Conservation (phyloP, 2,329 filamentous ascomycete species). For the Ustulina deusta region DNA sequence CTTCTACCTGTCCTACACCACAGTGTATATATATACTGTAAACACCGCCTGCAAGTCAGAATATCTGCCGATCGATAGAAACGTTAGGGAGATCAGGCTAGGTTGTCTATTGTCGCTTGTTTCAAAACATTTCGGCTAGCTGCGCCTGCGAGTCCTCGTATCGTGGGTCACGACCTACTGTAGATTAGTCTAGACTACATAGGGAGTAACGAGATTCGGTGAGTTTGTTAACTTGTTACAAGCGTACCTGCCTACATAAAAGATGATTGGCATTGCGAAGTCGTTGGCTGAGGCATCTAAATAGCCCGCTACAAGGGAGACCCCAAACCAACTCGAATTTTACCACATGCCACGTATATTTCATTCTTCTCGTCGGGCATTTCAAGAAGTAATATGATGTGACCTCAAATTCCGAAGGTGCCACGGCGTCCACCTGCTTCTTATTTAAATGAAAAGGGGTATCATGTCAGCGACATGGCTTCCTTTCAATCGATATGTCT, state of each 20-base stretch:
- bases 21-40: background rate
- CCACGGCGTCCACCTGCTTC: background rate
- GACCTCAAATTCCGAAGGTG: background rate
- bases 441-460: conserved; percentile 14
- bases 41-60: background rate
- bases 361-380: background rate
- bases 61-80: conserved; percentile 5
- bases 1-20: background rate
- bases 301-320: background rate
- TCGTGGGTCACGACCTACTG: background rate
- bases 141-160: background rate
- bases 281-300: background rate
- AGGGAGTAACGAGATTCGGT: background rate
- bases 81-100: background rate
- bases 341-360: background rate
- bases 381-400: background rate
- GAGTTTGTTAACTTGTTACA: background rate
- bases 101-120: conserved; percentile 1
- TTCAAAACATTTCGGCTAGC: conserved; percentile 8
- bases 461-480: background rate
- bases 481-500: conserved; percentile 5
- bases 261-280: background rate
- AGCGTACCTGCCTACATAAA: background rate
- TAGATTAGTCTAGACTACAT: too few species aligned
- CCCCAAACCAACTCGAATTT: background rate